Evolutionary conservation across 2,329 filamentous ascomycete species (phyloP).

Genomic region (Lasiodiplodia theobromae): DNA sequence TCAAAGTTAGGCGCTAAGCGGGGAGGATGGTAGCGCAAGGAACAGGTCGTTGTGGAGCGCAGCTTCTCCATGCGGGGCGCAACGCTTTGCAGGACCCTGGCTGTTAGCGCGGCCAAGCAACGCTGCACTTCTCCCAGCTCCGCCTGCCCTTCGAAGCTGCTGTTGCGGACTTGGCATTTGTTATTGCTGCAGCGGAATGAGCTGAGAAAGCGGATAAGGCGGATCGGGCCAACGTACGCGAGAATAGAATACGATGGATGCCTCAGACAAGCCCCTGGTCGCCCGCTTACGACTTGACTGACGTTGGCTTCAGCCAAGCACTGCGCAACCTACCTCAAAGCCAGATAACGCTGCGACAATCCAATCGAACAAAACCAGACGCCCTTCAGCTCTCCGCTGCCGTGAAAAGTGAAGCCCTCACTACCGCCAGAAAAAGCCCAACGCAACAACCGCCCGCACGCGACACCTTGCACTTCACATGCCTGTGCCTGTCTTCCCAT

Average conservation of each 20-base stretch:
- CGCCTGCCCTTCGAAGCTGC: background rate
- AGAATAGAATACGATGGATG: conserved; percentile 14
- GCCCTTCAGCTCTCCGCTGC: background rate
- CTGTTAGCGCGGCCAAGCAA: conserved; percentile 6
- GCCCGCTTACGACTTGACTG: conserved; percentile 29
- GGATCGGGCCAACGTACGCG: conserved; percentile 1
- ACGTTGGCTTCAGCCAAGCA: conserved; percentile 28
- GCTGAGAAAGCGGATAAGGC: conserved; percentile 7
- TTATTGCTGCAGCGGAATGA: conserved; percentile 6
- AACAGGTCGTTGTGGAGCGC: background rate
- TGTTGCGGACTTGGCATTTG: conserved; percentile 14
- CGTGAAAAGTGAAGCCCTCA: conserved; percentile 15
- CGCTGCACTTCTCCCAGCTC: background rate
- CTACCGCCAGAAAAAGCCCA: conserved; percentile 4
- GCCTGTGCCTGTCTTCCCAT: background rate
- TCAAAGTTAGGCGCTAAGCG: background rate
- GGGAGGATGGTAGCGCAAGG: background rate
- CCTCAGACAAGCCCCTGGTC: conserved; percentile 21
- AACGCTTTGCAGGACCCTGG: conserved; percentile 1
- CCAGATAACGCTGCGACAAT: conserved; percentile 12
- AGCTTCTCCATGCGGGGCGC: conserved; percentile 9
- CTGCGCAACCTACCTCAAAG: conserved; percentile 7
- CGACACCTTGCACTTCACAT: conserved; percentile 6
- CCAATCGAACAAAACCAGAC: background rate
- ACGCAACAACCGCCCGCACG: conserved; percentile 10